Percentiles rank a stretch among this genome's conserved stretches.
Evolutionary conservation across 176 grass and related monocot species (phyloP).

Genomic region (Themeda triandra): DNA sequence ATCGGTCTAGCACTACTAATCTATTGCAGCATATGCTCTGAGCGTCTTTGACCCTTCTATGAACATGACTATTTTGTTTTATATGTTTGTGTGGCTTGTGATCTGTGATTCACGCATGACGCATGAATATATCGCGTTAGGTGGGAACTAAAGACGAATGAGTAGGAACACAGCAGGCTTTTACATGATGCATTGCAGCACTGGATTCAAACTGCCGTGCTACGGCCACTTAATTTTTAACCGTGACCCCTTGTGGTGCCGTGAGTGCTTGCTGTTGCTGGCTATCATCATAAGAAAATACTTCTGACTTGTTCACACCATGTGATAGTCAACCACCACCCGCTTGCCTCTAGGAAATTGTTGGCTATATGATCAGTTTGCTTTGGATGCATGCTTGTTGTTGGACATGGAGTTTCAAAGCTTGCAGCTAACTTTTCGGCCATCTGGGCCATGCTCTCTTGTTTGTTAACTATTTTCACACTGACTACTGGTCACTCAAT

Average conservation of each 20-base stretch:
- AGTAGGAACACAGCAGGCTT: slow-evolving; percentile 27
- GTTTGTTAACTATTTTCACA: slow-evolving; percentile 41
- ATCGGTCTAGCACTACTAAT: neutral
- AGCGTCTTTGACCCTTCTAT: neutral
- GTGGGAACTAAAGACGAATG: slow-evolving; percentile 9
- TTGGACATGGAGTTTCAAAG: slow-evolving; percentile 40
- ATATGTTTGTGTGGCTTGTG: neutral
- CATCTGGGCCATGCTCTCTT: slow-evolving; percentile 25
- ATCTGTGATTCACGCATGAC: neutral
- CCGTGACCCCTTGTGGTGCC: neutral
- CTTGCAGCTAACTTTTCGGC: slow-evolving; percentile 40
- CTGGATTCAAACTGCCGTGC: slow-evolving; percentile 25
- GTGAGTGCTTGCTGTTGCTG: neutral
- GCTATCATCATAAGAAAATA: neutral
- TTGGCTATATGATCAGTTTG: slow-evolving; percentile 1
- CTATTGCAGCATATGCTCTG: neutral
- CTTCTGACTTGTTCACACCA: slow-evolving; percentile 13
- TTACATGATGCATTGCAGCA: neutral
- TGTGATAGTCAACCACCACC: slow-evolving; percentile 40
- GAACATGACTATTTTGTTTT: neutral
- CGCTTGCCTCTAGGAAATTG: slow-evolving; percentile 38
- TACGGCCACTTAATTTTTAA: slow-evolving; percentile 3
- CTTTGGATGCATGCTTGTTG: slow-evolving; percentile 35
- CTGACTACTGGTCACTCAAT: slow-evolving; percentile 25
- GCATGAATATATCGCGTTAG: neutral